Evolutionary conservation across 169 alveolate genomes (phyloP).

Genomic region (Cyclospora cayetanensis): DNA sequence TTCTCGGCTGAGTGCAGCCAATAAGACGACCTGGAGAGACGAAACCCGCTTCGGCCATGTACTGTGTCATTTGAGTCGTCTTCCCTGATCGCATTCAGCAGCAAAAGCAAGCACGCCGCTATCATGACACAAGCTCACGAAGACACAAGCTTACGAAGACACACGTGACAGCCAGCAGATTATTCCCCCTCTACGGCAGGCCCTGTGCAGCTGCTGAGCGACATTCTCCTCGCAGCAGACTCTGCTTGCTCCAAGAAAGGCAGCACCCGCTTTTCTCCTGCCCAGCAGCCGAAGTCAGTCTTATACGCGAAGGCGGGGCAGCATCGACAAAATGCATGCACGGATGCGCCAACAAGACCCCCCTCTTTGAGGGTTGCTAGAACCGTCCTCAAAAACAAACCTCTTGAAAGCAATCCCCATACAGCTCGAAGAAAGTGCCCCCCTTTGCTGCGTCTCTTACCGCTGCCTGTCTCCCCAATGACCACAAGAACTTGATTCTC

Average conservation of each 20-base stretch:
- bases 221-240: too few species aligned
- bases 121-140: background rate
- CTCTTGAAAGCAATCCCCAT: too few species aligned
- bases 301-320: too few species aligned
- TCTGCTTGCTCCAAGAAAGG: too few species aligned
- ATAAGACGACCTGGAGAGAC: slow-evolving; percentile 83
- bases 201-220: too few species aligned
- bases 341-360: background rate
- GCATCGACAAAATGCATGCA: too few species aligned
- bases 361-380: too few species aligned
- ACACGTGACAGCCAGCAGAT: too few species aligned
- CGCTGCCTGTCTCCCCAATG: slow-evolving; percentile 99
- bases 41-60: slow-evolving; percentile 77
- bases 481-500: slow-evolving; percentile 94
- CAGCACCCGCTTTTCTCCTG: background rate
- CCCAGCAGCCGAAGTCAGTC: background rate
- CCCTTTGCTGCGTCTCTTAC: slow-evolving; percentile 78
- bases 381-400: too few species aligned
- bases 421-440: too few species aligned
- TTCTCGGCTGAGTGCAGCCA: slow-evolving; percentile 99
- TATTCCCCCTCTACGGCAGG: too few species aligned
- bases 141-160: background rate
- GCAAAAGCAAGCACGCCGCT: background rate
- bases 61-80: slow-evolving; percentile 82
- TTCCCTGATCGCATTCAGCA: slow-evolving; percentile 48